Percentiles rank a stretch among this genome's conserved stretches.
phyloP scores from a whole-genome alignment of 192 early-diverging fungal genomes.

The Coemansia umbellata region DNA sequence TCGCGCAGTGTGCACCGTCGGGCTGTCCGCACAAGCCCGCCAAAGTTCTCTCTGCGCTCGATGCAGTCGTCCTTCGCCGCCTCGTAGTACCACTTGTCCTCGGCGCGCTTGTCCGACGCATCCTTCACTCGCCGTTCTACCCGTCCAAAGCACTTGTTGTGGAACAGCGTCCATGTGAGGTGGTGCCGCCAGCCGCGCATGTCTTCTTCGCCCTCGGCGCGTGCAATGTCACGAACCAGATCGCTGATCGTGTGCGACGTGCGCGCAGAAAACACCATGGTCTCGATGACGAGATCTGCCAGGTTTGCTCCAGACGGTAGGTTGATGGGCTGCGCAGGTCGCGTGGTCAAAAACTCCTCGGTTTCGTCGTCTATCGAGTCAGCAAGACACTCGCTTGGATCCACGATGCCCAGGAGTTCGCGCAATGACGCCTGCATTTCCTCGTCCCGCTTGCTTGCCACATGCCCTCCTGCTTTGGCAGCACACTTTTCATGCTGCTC shows the following conservation, averaged over 20 bases:
- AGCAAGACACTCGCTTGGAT: slow-evolving; percentile 48
- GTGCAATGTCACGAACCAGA: slow-evolving; percentile 46
- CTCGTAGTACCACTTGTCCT: slow-evolving; percentile 55
- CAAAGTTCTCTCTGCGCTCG: slow-evolving; percentile 47
- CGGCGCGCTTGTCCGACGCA: slow-evolving; percentile 46
- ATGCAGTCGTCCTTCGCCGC: slow-evolving; percentile 37
- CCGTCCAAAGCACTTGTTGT: slow-evolving; percentile 49
- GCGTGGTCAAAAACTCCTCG: slow-evolving; percentile 29
- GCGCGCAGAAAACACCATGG: slow-evolving; percentile 54
- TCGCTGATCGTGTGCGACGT: slow-evolving; percentile 53
- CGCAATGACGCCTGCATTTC: slow-evolving; percentile 46
- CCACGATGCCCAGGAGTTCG: slow-evolving; percentile 47
- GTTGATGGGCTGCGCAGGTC: slow-evolving; percentile 16
- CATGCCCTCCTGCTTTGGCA: neutral
- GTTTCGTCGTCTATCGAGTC: slow-evolving; percentile 50
- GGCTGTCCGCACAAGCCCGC: slow-evolving; percentile 50
- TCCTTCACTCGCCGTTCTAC: slow-evolving; percentile 53
- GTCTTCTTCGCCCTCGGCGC: slow-evolving; percentile 15
- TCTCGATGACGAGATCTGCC: slow-evolving; percentile 37
- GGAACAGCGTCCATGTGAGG: slow-evolving; percentile 39
- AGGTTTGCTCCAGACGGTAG: slow-evolving; percentile 17
- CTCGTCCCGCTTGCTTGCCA: slow-evolving; percentile 19
- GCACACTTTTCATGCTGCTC: too few species aligned
- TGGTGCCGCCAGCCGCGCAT: slow-evolving; percentile 36
- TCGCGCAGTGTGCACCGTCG: slow-evolving; percentile 54